Evolutionary conservation across 2,329 filamentous ascomycete species (phyloP), one percentile per base, ranked within the genome.

Genomic region (Xylariaceae sp.): DNA sequence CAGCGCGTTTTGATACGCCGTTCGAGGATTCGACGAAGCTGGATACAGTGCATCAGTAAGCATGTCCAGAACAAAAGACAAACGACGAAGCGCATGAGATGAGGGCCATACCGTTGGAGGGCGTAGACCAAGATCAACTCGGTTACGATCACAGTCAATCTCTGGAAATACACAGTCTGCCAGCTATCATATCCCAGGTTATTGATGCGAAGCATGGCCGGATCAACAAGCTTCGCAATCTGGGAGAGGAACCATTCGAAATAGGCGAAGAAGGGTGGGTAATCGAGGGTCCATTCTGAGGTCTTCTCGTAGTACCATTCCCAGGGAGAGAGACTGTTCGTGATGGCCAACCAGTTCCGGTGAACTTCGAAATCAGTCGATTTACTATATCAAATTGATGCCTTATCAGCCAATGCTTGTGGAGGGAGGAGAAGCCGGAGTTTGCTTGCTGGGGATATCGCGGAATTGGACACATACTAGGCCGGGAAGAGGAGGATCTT

Each of bases 311-410:
- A 92, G 76, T 99, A 99, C 94, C 94, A 99, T 67, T 95, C 81
- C 74, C 89, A 86, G 54, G 92, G 76, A 2, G 93, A 90, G 17
- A 97, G 82, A 62, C 89, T 96, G 76, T 96, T 82, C 3, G 94
- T 97, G 67, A 97, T 91, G 64, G 94, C 94, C 47, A 99, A 86
- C 94, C 94, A 99, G 79, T 99, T 99, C 66, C 94, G 88, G 76
- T 99, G 94, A 57, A 99, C 94, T 75, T 99, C 94, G 70, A 99
- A 99, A 75, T 99, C 94, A 68, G 94, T 99, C 4, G 94, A 99
- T 81, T 96, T 97, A 80, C 92, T 97, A 75, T 60, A 45, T 4
- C 30, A 47, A 4, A 15, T 10, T 8, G 5, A 4, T 15, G 10
- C 10, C 18, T 18, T 8, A 45, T 55, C 15, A 11, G 42, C 44